A percentile compares a stretch with the other conserved stretches of the same genome.
Evolutionary conservation across 805 yeast species (phyloP).

Genomic region (Suhomyces canberraensis): DNA sequence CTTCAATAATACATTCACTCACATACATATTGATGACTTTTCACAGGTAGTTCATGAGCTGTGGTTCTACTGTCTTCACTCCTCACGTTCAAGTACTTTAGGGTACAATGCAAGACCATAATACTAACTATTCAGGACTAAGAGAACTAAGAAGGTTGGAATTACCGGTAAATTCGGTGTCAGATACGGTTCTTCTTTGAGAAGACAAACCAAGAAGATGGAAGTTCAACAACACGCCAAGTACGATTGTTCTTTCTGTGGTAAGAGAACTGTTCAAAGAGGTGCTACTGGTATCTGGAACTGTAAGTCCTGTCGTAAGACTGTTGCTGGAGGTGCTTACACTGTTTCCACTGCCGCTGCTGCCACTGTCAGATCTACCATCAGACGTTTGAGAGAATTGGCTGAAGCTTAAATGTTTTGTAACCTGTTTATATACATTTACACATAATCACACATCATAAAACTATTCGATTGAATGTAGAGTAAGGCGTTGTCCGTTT

Average conservation of each 20-base stretch:
- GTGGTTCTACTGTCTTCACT: no score
- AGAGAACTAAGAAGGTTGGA: slow-evolving; percentile 99
- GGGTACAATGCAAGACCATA: no score
- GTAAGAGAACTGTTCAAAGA: slow-evolving; percentile 97
- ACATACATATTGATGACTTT: no score
- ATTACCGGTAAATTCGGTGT: slow-evolving; percentile 99
- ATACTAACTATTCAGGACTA: slow-evolving; percentile 76
- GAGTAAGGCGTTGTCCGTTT: no score
- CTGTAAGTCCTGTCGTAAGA: slow-evolving; percentile 91
- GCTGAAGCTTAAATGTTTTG: slow-evolving; percentile 86
- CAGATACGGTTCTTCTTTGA: slow-evolving; percentile 99
- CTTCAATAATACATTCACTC: no score
- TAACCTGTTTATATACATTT: slow-evolving; percentile 11
- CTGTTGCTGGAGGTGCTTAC: slow-evolving; percentile 99
- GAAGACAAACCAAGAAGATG: slow-evolving; percentile 99
- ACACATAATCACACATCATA: slow-evolving; percentile 7
- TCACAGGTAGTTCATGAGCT: no score
- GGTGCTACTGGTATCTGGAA: slow-evolving; percentile 98
- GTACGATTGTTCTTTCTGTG: slow-evolving; percentile 99
- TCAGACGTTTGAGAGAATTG: slow-evolving; percentile 99
- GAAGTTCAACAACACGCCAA: slow-evolving; percentile 98
- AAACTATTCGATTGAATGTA: slow-evolving; percentile 3
- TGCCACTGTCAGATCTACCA: slow-evolving; percentile 99
- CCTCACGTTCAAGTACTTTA: no score
- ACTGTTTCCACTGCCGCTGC: slow-evolving; percentile 99